phyloP scores from a whole-genome alignment of 2,329 filamentous ascomycete species.

The Aspergillus aculeatinus region DNA sequence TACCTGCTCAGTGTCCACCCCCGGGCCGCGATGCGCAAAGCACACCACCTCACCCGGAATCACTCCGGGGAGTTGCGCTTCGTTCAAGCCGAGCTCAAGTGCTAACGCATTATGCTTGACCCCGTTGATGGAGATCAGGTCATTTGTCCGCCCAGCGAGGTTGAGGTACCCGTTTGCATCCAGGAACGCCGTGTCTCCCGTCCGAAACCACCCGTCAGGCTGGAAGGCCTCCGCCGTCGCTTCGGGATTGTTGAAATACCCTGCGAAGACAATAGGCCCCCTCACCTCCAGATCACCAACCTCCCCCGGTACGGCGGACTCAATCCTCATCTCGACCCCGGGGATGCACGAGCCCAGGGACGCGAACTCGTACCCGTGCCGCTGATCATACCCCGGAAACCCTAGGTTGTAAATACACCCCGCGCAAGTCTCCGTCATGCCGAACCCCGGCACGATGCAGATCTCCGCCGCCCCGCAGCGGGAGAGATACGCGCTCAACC shows the following conservation, averaged over 20 bases:
- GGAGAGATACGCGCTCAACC: slow-evolving; percentile 27
- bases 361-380: slow-evolving; percentile 29
- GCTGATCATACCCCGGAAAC: slow-evolving; percentile 44
- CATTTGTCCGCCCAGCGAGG: slow-evolving; percentile 32
- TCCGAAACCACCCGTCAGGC: slow-evolving; percentile 34
- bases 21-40: slow-evolving; percentile 37
- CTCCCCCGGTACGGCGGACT: background rate
- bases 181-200: slow-evolving; percentile 20
- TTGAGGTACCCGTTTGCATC: slow-evolving; percentile 13
- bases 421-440: slow-evolving; percentile 53
- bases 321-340: slow-evolving; percentile 23
- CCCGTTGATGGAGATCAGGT: slow-evolving; percentile 50
- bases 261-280: slow-evolving; percentile 26
- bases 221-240: slow-evolving; percentile 30
- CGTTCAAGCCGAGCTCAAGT: slow-evolving; percentile 28
- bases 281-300: slow-evolving; percentile 24
- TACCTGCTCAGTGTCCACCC: slow-evolving; percentile 37
- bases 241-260: slow-evolving; percentile 32
- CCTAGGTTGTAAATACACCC: slow-evolving; percentile 46
- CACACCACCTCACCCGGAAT: slow-evolving; percentile 35
- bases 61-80: slow-evolving; percentile 23
- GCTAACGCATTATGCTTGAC: slow-evolving; percentile 44
- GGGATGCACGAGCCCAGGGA: slow-evolving; percentile 23
- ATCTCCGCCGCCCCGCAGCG: slow-evolving; percentile 40
- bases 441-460: slow-evolving; percentile 32